These are phyloP conservation scores for Lanmaoa rubissima DNA, from an alignment of 768 basidiomycete species.

Conservation along the genomic window DNA sequence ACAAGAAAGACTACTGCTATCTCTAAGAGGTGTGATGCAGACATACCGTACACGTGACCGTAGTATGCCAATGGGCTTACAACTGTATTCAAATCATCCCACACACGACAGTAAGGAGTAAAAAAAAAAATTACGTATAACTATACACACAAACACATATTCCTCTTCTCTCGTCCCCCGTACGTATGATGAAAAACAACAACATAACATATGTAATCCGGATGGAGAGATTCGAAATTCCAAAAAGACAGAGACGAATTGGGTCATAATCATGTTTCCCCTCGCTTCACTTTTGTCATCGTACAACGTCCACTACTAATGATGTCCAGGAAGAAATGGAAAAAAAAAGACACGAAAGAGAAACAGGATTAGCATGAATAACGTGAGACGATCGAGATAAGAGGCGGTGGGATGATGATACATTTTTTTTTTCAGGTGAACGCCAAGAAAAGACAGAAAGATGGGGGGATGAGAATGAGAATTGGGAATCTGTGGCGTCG, in stretches of 20 bases:
- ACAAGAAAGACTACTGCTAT: too few relatives aligned
- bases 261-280: not conserved
- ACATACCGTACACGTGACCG: too few relatives aligned
- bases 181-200: too few relatives aligned
- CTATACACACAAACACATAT: too few relatives aligned
- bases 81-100: too few relatives aligned
- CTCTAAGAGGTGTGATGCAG: too few relatives aligned
- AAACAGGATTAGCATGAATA: not conserved
- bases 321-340: not conserved
- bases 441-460: not conserved
- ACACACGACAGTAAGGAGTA: too few relatives aligned
- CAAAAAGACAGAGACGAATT: not conserved
- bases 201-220: not conserved
- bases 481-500: not conserved
- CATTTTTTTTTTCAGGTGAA: slow-evolving; percentile 5
- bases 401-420: not conserved
- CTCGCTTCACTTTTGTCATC: not conserved
- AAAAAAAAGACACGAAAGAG: not conserved
- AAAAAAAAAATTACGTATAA: too few relatives aligned
- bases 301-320: slow-evolving; percentile 1
- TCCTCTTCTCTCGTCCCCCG: too few relatives aligned
- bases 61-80: too few relatives aligned
- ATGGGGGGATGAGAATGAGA: not conserved
- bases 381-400: not conserved
- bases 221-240: not conserved